These are phyloP conservation scores for Scheffersomyces amazonensis DNA, from an alignment of 805 yeast species.

Conservation along the genomic window DNA sequence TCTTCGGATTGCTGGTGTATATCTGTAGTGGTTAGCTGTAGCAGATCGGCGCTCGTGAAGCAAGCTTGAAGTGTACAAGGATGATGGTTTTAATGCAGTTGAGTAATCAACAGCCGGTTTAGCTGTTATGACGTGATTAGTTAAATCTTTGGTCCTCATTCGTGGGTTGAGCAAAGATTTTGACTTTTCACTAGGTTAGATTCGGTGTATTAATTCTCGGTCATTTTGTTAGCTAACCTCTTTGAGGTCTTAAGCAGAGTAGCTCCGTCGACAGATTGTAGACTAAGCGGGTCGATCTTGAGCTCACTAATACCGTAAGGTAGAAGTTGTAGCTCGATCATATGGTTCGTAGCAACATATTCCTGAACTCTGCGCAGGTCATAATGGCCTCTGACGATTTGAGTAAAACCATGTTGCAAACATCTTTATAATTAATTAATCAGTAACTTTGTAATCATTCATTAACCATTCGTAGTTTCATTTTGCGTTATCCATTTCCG, in stretches of 20 bases:
- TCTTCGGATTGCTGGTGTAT: constrained; percentile 24
- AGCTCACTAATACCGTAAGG: too few species aligned
- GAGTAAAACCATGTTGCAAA: constrained; percentile 99
- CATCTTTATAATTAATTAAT: too few species aligned
- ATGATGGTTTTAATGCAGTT: constrained; percentile 9
- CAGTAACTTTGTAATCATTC: too few species aligned
- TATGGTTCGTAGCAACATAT: constrained; percentile 86
- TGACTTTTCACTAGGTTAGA: constrained; percentile 17
- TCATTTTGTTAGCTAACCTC: constrained; percentile 11
- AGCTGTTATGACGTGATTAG: constrained; percentile 19
- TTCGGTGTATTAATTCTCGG: constrained; percentile 8
- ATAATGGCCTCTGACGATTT: constrained; percentile 86
- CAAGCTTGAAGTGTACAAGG: constrained; percentile 35
- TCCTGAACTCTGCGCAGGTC: constrained; percentile 99
- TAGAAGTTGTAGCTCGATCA: constrained; percentile 61
- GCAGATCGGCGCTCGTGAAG: constrained; percentile 78
- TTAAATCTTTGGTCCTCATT: constrained; percentile 37
- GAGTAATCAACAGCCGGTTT: constrained; percentile 14
- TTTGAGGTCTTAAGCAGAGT: constrained; percentile 62
- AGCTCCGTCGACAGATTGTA: constrained; percentile 99
- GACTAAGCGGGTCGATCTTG: constrained; percentile 64
- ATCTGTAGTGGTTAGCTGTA: constrained; percentile 36
- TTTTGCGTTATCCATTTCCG: too few species aligned
- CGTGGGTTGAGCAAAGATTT: constrained; percentile 52
- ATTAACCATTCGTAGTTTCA: too few species aligned